Percentiles rank a stretch among this genome's conserved stretches.
phyloP scores from a whole-genome alignment of 495 filamentous ascomycete species.

The Rusavskia elegans region DNA sequence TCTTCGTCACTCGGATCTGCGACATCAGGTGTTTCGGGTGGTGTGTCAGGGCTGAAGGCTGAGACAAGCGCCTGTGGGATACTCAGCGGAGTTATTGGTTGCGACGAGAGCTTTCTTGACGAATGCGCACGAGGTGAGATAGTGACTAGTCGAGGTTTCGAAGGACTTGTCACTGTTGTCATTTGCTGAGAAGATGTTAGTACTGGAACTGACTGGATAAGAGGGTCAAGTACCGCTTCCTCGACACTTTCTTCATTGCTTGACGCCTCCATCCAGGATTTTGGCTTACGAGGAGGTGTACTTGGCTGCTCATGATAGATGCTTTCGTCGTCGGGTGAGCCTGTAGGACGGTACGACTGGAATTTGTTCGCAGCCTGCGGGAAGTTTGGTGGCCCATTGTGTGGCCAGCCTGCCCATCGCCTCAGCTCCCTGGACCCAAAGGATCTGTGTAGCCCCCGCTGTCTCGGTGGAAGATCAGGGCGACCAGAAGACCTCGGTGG shows the following conservation, averaged over 20 bases:
- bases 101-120: background rate
- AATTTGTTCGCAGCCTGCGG: too few species aligned
- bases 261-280: slow-evolving; percentile 1
- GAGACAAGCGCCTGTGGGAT: background rate
- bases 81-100: background rate
- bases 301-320: background rate
- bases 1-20: background rate
- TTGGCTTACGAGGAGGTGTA: slow-evolving; percentile 2
- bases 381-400: too few species aligned
- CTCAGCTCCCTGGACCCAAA: background rate
- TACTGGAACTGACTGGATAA: background rate
- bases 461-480: background rate
- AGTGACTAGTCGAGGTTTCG: slow-evolving; percentile 7
- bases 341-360: too few species aligned
- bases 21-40: slow-evolving; percentile 1
- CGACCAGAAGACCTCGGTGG: background rate
- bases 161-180: slow-evolving; percentile 6
- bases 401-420: background rate
- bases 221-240: slow-evolving; percentile 2
- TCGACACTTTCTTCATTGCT: slow-evolving; percentile 6
- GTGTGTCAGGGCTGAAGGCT: background rate
- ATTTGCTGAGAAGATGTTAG: slow-evolving; percentile 4
- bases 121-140: slow-evolving; percentile 3
- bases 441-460: slow-evolving; percentile 1
- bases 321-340: background rate